Percentiles rank a stretch among this genome's conserved stretches.
phyloP scores from a whole-genome alignment of 805 yeast genomes.

The Lachancea dasiensis region DNA sequence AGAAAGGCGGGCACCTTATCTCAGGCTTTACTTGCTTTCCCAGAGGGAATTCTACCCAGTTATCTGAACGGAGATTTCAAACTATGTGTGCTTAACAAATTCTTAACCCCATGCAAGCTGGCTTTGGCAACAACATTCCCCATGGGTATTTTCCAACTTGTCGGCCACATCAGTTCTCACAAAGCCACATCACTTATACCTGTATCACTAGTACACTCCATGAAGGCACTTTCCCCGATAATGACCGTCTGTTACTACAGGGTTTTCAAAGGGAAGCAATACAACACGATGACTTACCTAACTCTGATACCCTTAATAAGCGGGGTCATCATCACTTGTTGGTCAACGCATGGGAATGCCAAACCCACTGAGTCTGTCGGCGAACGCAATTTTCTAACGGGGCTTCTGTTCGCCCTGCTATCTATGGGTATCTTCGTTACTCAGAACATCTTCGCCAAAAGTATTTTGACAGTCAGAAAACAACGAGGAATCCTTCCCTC shows the following conservation, averaged over 20 bases:
- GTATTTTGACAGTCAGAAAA: conserved; percentile 48
- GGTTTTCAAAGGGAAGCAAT: conserved; percentile 49
- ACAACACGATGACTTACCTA: conserved; percentile 60
- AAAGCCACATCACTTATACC: conserved; percentile 90
- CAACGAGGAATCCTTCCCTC: conserved; percentile 22
- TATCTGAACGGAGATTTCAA: conserved; percentile 31
- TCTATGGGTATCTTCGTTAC: conserved; percentile 59
- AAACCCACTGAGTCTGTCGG: neutral
- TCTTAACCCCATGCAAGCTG: conserved; percentile 48
- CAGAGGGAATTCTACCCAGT: conserved; percentile 32
- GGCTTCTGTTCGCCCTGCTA: conserved; percentile 35
- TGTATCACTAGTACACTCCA: conserved; percentile 91
- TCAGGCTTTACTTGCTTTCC: conserved; percentile 21
- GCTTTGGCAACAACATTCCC: conserved; percentile 71
- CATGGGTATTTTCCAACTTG: conserved; percentile 89
- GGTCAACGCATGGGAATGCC: conserved; percentile 28
- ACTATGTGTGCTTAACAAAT: conserved; percentile 31
- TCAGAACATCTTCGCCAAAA: conserved; percentile 78
- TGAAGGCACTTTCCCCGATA: conserved; percentile 86
- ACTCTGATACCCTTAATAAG: conserved; percentile 72
- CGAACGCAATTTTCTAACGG: conserved; percentile 21
- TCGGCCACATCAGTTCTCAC: conserved; percentile 87
- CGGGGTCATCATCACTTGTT: conserved; percentile 82
- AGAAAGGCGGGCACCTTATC: conserved; percentile 14
- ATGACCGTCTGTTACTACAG: conserved; percentile 80